Evolutionary conservation across 179 eudicot species (phyloP).

Genomic region (Corrigiola litoralis): DNA sequence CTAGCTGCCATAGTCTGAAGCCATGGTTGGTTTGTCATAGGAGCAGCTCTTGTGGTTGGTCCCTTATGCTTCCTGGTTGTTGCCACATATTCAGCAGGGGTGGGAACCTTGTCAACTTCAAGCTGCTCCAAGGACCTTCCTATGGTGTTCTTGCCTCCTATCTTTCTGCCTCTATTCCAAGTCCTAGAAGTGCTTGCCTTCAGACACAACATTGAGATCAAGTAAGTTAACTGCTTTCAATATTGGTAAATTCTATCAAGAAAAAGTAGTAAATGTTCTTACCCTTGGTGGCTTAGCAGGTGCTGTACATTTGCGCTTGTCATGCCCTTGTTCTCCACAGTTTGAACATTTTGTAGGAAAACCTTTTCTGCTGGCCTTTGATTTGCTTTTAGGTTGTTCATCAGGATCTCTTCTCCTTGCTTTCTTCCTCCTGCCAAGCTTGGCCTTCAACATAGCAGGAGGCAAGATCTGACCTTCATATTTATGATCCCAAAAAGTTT

Average conservation of each 20-base stretch:
- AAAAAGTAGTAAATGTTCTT: not conserved
- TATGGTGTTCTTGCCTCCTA: not conserved
- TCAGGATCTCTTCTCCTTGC: not conserved
- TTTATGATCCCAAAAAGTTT: not conserved
- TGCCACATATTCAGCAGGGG: not conserved
- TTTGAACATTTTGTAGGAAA: not conserved
- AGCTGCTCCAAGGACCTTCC: not conserved
- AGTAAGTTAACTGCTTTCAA: not conserved
- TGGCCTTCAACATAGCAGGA: not conserved
- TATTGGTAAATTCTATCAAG: too few species aligned
- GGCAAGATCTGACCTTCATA: constrained; percentile 1
- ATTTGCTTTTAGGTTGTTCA: not conserved
- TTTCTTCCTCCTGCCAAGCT: not conserved
- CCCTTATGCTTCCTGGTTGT: not conserved
- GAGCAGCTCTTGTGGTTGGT: not conserved
- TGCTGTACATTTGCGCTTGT: not conserved
- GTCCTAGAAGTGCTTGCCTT: not conserved
- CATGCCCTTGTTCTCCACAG: not conserved
- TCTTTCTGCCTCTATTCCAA: constrained; percentile 1
- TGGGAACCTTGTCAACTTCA: not conserved
- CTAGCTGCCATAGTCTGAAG: not conserved
- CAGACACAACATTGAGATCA: not conserved
- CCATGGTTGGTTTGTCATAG: not conserved
- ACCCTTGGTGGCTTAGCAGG: not conserved
- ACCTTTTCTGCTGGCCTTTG: not conserved